Conservation (phyloP, 305 asterid species). For the Fraxinus angustifolia region DNA sequence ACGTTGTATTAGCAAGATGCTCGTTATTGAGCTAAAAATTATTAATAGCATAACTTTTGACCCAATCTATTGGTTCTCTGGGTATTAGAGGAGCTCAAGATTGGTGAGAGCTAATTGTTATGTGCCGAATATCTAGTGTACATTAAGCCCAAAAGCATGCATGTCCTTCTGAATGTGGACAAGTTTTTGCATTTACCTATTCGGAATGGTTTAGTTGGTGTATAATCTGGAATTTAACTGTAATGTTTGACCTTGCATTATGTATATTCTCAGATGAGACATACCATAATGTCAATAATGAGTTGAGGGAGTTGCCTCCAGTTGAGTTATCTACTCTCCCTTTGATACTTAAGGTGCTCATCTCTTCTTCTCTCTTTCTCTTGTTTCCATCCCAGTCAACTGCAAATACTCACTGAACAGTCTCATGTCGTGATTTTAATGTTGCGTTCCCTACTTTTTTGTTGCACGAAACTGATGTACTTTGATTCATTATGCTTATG, state of each 20-base stretch:
- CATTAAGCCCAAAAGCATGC: background rate
- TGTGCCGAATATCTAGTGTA: background rate
- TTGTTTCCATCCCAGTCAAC: background rate
- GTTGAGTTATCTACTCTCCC: conserved; percentile 86
- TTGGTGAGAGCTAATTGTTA: background rate
- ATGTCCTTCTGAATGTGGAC: background rate
- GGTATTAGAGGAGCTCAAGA: background rate
- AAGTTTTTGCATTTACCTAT: background rate
- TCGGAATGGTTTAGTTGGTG: background rate
- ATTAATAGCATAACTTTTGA: background rate
- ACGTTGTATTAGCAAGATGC: background rate
- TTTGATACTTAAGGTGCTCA: conserved; percentile 75
- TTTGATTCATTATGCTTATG: background rate
- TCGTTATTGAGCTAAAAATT: background rate
- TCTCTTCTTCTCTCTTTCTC: background rate
- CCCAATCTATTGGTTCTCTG: background rate
- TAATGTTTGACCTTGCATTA: conserved; percentile 25
- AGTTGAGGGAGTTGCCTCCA: conserved; percentile 87
- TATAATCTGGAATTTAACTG: conserved; percentile 12
- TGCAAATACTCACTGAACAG: background rate
- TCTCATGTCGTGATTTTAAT: background rate
- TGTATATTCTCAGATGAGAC: conserved; percentile 58
- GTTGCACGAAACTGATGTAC: conserved; percentile 1
- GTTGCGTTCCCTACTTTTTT: background rate
- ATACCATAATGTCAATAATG: conserved; percentile 63